Conservation (phyloP, 1,139 yeast species). For the Taphrina flavorubra region DNA sequence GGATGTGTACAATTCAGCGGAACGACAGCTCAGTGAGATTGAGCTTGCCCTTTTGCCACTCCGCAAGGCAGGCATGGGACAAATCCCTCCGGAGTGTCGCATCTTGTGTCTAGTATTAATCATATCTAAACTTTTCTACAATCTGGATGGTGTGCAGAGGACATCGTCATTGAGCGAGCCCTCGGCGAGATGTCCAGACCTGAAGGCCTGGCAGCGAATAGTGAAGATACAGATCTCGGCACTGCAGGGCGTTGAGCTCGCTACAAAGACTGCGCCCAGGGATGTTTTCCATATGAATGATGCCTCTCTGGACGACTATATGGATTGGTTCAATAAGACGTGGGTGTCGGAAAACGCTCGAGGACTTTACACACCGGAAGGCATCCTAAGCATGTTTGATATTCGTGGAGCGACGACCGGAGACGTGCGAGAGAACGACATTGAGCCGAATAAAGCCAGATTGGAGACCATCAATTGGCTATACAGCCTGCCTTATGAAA, state of each 20-base stretch:
- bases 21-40: neutral
- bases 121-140: conserved; percentile 23
- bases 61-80: neutral
- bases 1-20: conserved; percentile 28
- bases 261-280: conserved; percentile 23
- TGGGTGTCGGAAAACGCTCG: conserved; percentile 4
- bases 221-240: conserved; percentile 12
- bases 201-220: conserved; percentile 10
- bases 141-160: conserved; percentile 23
- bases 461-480: conserved; percentile 1
- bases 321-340: conserved; percentile 23
- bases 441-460: neutral
- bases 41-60: neutral
- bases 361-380: conserved; percentile 16
- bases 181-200: conserved; percentile 14
- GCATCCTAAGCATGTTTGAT: conserved; percentile 25
- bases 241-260: conserved; percentile 25
- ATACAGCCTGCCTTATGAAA: conserved; percentile 2
- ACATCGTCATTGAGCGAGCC: conserved; percentile 8
- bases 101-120: conserved; percentile 8
- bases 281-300: conserved; percentile 24
- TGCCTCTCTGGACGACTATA: conserved; percentile 19
- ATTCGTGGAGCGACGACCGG: neutral
- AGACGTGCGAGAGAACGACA: neutral
- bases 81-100: conserved; percentile 21